phyloP scores from a whole-genome alignment of 1,139 yeast species.

The Torulaspora globosa region DNA sequence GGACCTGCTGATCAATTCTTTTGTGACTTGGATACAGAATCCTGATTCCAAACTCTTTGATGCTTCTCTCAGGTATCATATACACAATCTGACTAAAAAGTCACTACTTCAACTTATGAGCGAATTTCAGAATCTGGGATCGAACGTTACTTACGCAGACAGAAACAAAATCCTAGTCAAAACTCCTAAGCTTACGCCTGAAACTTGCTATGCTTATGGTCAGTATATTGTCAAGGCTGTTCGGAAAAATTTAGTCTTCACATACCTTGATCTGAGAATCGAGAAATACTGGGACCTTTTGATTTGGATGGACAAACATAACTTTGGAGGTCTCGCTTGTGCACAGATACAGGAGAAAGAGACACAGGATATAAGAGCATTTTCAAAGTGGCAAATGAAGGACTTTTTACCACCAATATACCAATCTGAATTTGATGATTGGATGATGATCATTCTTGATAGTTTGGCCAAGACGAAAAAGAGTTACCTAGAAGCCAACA shows the following conservation, averaged over 20 bases:
- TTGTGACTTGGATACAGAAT: slow-evolving; percentile 84
- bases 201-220: slow-evolving; percentile 90
- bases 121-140: slow-evolving; percentile 75
- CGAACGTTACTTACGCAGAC: slow-evolving; percentile 75
- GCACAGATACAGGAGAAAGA: slow-evolving; percentile 54
- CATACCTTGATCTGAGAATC: slow-evolving; percentile 71
- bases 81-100: slow-evolving; percentile 81
- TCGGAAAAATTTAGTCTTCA: slow-evolving; percentile 75
- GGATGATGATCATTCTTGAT: slow-evolving; percentile 77
- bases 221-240: slow-evolving; percentile 78
- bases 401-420: slow-evolving; percentile 69
- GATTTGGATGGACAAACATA: slow-evolving; percentile 91
- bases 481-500: slow-evolving; percentile 38
- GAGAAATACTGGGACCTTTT: slow-evolving; percentile 84
- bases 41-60: slow-evolving; percentile 72
- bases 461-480: slow-evolving; percentile 58
- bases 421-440: slow-evolving; percentile 80
- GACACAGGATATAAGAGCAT: slow-evolving; percentile 53
- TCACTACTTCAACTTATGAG: slow-evolving; percentile 76
- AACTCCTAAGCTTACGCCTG: slow-evolving; percentile 75
- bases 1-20: slow-evolving; percentile 77
- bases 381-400: slow-evolving; percentile 77
- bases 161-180: slow-evolving; percentile 68
- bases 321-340: slow-evolving; percentile 82
- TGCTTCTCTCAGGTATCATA: slow-evolving; percentile 75